These are phyloP conservation scores for Flaveria brownii DNA, from an alignment of 129 eudicot genomes.

Conservation along the genomic window DNA sequence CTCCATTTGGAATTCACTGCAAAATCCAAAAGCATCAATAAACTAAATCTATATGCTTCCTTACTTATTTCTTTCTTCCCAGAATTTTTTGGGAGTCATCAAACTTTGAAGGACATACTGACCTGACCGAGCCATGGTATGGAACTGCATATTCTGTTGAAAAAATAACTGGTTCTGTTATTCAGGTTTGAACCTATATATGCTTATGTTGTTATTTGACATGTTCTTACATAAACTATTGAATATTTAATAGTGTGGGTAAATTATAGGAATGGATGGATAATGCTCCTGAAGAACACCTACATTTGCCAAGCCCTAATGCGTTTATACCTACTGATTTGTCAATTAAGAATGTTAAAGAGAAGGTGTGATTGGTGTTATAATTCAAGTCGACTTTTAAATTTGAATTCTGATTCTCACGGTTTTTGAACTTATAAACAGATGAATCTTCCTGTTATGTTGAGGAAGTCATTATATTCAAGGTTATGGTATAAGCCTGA, in stretches of 20 bases:
- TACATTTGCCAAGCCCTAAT: slow-evolving; percentile 76
- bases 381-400: slow-evolving; percentile 6
- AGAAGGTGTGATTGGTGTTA: slow-evolving; percentile 57
- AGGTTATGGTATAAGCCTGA: slow-evolving; percentile 96
- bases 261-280: slow-evolving; percentile 81
- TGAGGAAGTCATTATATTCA: slow-evolving; percentile 81
- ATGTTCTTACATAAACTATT: slow-evolving; percentile 3
- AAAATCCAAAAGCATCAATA: neutral
- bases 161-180: slow-evolving; percentile 49
- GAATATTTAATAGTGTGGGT: slow-evolving; percentile 9
- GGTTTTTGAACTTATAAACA: slow-evolving; percentile 32
- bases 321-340: slow-evolving; percentile 93
- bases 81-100: slow-evolving; percentile 96
- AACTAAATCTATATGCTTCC: slow-evolving; percentile 2
- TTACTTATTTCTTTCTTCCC: slow-evolving; percentile 26
- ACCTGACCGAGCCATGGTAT: slow-evolving; percentile 88
- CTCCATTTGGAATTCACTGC: neutral
- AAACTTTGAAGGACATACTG: slow-evolving; percentile 76
- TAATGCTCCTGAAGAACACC: slow-evolving; percentile 63
- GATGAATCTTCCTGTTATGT: slow-evolving; percentile 56
- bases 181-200: slow-evolving; percentile 61
- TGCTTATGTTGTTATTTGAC: slow-evolving; percentile 21
- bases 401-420: slow-evolving; percentile 10
- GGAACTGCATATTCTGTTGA: slow-evolving; percentile 88
- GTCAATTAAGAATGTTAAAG: slow-evolving; percentile 55